Evolutionary conservation across 176 grass and related monocot species (phyloP).

Genomic region (Puya raimondii): DNA sequence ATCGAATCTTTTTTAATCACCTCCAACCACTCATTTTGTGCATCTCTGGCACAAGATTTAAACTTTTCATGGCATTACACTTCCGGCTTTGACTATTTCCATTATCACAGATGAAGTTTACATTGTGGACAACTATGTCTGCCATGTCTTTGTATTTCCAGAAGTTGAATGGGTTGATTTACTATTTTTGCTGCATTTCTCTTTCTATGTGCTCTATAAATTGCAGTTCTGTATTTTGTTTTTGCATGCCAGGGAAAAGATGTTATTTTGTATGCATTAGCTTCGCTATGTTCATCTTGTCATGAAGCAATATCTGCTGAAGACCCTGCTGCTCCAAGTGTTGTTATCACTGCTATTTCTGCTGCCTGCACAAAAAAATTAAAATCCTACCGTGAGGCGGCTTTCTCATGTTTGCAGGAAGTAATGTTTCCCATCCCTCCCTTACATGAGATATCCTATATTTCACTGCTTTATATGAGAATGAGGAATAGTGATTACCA

Average conservation of each 20-base stretch:
- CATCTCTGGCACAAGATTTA: no score
- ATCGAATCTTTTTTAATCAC: no score
- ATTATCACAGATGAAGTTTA: no score
- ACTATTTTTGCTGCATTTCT: no score
- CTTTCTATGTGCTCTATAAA: background rate
- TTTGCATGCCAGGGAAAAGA: slow-evolving; percentile 68
- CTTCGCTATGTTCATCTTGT: slow-evolving; percentile 75
- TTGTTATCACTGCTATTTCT: slow-evolving; percentile 54
- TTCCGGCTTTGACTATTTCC: no score
- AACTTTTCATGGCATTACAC: no score
- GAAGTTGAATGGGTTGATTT: no score
- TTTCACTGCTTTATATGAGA: background rate
- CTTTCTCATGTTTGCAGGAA: slow-evolving; percentile 78
- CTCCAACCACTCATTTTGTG: no score
- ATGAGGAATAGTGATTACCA: no score
- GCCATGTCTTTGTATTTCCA: no score
- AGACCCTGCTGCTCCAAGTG: slow-evolving; percentile 48
- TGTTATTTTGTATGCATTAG: slow-evolving; percentile 66
- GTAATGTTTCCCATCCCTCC: slow-evolving; percentile 46
- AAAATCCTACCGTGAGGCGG: slow-evolving; percentile 79
- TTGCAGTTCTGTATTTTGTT: background rate
- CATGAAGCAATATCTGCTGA: slow-evolving; percentile 55
- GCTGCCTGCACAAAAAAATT: slow-evolving; percentile 68
- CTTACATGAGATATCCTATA: slow-evolving; percentile 8
- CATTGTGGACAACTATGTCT: no score